Evolutionary conservation across 73 alveolate species (phyloP).

Genomic region (Paramecium octaurelia): DNA sequence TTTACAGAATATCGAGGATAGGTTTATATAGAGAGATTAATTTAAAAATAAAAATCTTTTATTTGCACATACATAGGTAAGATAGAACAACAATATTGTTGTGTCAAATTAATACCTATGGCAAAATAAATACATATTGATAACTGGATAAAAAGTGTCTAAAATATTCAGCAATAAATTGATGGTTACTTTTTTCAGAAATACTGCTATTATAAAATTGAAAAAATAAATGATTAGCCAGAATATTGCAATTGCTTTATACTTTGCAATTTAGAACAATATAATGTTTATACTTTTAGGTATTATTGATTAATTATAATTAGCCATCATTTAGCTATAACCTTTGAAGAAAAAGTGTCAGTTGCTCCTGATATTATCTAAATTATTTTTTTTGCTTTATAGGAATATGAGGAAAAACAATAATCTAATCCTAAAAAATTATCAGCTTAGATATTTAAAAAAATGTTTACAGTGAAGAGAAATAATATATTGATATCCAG

Average conservation of each 20-base stretch:
- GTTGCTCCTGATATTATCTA: neutral
- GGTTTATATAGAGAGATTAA: neutral
- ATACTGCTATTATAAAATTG: neutral
- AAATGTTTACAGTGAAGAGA: neutral
- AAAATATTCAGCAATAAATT: neutral
- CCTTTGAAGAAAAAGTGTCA: neutral
- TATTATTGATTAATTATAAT: neutral
- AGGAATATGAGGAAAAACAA: neutral
- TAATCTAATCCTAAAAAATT: neutral
- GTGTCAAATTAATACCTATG: neutral
- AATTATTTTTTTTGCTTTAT: neutral
- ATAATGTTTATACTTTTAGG: neutral
- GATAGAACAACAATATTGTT: neutral
- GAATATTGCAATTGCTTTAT: neutral
- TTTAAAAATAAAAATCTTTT: neutral
- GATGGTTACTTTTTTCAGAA: neutral
- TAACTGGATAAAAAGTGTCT: neutral
- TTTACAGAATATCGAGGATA: neutral
- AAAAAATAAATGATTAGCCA: neutral
- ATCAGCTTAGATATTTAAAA: neutral
- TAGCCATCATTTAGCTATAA: neutral
- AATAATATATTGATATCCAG: neutral
- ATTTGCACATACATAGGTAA: neutral
- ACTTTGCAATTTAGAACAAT: neutral
- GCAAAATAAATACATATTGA: neutral